A percentile compares a stretch with the other conserved stretches of the same genome.
Conservation (phyloP, 352 stramenopile species). For the Phytophthora vignae region DNA sequence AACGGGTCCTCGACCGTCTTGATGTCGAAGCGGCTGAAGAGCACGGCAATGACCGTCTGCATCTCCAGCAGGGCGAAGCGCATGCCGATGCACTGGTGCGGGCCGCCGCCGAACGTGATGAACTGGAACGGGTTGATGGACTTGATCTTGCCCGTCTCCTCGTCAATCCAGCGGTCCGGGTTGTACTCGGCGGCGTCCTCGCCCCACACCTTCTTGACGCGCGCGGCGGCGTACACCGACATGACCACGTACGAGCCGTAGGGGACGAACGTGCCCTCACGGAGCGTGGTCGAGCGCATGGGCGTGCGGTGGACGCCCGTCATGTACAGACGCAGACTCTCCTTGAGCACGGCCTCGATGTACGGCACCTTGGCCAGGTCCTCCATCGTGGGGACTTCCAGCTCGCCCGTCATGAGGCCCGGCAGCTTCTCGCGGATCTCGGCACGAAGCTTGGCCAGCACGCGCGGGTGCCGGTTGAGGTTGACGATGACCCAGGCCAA, state of each 20-base stretch:
- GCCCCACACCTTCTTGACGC: conserved; percentile 59
- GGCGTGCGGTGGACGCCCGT: conserved; percentile 48
- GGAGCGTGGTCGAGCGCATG: conserved; percentile 56
- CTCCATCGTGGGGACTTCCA: conserved; percentile 51
- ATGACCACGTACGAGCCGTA: conserved; percentile 60
- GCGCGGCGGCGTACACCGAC: conserved; percentile 57
- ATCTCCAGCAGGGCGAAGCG: conserved; percentile 59
- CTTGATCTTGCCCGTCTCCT: conserved; percentile 43
- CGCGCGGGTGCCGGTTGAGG: conserved; percentile 56
- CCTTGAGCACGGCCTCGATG: conserved; percentile 66
- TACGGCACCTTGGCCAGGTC: conserved; percentile 65
- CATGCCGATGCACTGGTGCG: conserved; percentile 62
- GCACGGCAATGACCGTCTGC: conserved; percentile 48
- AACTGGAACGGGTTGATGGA: conserved; percentile 63
- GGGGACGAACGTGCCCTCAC: conserved; percentile 61
- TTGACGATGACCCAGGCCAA: conserved; percentile 71
- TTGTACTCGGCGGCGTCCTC: conserved; percentile 51
- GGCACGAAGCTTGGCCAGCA: conserved; percentile 47
- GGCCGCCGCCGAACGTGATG: conserved; percentile 61
- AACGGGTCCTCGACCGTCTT: conserved; percentile 43
- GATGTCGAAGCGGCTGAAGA: conserved; percentile 55
- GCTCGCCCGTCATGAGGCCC: conserved; percentile 38
- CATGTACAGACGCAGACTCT: conserved; percentile 74
- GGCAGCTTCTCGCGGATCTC: conserved; percentile 48
- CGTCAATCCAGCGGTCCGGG: conserved; percentile 64